Conservation (phyloP, 73 alveolate species). For the Symbiodinium natans region DNA sequence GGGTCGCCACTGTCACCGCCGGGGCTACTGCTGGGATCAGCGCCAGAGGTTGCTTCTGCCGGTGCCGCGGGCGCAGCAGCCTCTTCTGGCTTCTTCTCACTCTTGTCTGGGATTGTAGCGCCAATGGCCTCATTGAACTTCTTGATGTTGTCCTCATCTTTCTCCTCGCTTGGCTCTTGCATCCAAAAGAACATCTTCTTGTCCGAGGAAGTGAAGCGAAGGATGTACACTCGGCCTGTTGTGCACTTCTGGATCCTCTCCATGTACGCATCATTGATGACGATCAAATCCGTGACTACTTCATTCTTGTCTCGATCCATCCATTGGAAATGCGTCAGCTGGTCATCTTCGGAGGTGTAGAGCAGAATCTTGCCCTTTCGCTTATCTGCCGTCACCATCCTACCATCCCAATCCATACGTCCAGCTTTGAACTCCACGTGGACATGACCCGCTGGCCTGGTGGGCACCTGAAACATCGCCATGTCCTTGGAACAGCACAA, state of each 20-base stretch:
- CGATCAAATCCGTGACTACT: slow-evolving; percentile 63
- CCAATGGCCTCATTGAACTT: slow-evolving; percentile 85
- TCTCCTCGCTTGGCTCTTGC: slow-evolving; percentile 81
- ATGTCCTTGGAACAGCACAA: neutral
- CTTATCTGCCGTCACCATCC: slow-evolving; percentile 96
- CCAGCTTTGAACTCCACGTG: slow-evolving; percentile 97
- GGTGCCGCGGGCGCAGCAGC: slow-evolving; percentile 1
- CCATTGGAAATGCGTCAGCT: slow-evolving; percentile 85
- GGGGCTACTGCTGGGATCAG: neutral
- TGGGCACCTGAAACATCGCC: slow-evolving; percentile 93
- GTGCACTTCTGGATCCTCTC: slow-evolving; percentile 65
- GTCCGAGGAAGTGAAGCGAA: slow-evolving; percentile 80
- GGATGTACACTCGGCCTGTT: slow-evolving; percentile 62
- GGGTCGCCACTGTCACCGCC: slow-evolving; percentile 7
- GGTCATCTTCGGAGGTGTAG: slow-evolving; percentile 76
- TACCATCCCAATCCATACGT: slow-evolving; percentile 95
- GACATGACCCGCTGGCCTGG: slow-evolving; percentile 81
- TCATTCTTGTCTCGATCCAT: slow-evolving; percentile 86
- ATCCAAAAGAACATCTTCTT: slow-evolving; percentile 92
- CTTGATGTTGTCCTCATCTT: slow-evolving; percentile 75
- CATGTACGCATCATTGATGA: slow-evolving; percentile 85
- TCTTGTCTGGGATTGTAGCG: slow-evolving; percentile 62
- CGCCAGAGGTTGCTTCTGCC: neutral
- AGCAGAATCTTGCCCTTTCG: slow-evolving; percentile 95
- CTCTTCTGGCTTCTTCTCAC: slow-evolving; percentile 7